A percentile compares a stretch with the other conserved stretches of the same genome.
Evolutionary conservation across 805 yeast genomes (phyloP).

Genomic region (Hanseniaspora valbyensis): DNA sequence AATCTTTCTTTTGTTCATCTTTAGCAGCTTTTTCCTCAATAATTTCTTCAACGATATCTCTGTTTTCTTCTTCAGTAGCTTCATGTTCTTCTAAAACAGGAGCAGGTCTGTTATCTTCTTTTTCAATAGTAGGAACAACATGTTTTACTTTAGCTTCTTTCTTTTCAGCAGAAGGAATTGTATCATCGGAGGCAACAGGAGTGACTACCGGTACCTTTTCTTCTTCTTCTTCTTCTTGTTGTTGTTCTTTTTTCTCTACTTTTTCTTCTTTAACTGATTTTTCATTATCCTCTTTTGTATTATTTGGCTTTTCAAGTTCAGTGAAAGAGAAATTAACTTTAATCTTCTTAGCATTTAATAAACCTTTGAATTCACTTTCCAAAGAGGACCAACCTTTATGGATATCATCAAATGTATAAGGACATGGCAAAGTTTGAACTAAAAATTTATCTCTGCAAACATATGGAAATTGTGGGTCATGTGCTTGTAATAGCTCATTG

Average conservation of each 20-base stretch:
- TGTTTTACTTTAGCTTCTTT: neutral
- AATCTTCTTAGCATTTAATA: conserved; percentile 52
- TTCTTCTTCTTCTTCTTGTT: conserved; percentile 7
- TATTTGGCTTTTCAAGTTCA: neutral
- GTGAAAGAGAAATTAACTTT: conserved; percentile 41
- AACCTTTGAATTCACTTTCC: conserved; percentile 46
- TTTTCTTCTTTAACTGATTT: neutral
- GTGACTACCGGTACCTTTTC: conserved; percentile 18
- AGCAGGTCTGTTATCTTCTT: neutral
- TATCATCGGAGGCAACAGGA: conserved; percentile 6
- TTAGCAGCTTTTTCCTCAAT: conserved; percentile 6
- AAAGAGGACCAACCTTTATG: conserved; percentile 67
- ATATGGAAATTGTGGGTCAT: conserved; percentile 44
- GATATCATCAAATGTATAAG: conserved; percentile 47
- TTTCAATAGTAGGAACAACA: neutral
- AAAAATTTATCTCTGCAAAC: conserved; percentile 86
- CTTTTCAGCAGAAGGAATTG: too few species aligned
- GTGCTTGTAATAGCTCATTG: conserved; percentile 34
- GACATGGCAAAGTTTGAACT: conserved; percentile 73
- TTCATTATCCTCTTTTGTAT: neutral
- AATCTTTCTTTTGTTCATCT: neutral
- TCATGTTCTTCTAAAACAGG: neutral
- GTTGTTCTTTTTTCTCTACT: neutral
- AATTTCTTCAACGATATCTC: conserved; percentile 10
- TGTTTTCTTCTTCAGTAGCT: neutral